Percentiles rank a stretch among this genome's conserved stretches.
Evolutionary conservation across 2,329 filamentous ascomycete species (phyloP).

Genomic region (Hyphodiscus sp.): DNA sequence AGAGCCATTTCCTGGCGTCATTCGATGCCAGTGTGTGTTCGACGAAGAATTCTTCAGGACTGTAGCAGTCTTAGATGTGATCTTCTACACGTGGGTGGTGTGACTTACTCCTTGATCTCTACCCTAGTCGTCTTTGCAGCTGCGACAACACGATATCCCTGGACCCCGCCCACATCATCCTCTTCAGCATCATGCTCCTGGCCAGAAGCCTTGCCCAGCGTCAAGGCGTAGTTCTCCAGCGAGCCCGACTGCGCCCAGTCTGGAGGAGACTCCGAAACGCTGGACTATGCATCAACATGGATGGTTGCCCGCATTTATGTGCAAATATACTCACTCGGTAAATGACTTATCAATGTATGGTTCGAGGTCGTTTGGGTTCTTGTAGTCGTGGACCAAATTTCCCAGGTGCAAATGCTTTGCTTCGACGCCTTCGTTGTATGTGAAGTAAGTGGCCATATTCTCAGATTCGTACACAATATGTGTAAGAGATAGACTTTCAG

Average conservation of each 20-base stretch:
- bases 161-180: conserved; percentile 8
- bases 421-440: conserved; percentile 17
- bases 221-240: conserved; percentile 19
- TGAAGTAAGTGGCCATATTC: conserved; percentile 11
- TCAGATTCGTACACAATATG: neutral
- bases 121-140: conserved; percentile 16
- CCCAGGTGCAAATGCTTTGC: conserved; percentile 19
- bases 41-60: conserved; percentile 16
- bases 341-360: conserved; percentile 19
- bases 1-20: conserved; percentile 19
- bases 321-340: conserved; percentile 14
- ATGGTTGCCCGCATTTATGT: neutral
- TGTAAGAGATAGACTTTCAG: neutral
- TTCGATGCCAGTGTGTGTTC: conserved; percentile 15
- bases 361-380: conserved; percentile 14
- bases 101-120: conserved; percentile 19
- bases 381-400: conserved; percentile 20
- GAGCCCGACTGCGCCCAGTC: conserved; percentile 11
- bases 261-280: conserved; percentile 13
- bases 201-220: conserved; percentile 12
- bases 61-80: neutral
- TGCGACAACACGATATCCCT: conserved; percentile 19
- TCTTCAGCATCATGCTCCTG: conserved; percentile 6
- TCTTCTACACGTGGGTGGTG: neutral
- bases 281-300: conserved; percentile 1